Conservation (phyloP, 768 basidiomycete genomes). For the Hericium coralloides region DNA sequence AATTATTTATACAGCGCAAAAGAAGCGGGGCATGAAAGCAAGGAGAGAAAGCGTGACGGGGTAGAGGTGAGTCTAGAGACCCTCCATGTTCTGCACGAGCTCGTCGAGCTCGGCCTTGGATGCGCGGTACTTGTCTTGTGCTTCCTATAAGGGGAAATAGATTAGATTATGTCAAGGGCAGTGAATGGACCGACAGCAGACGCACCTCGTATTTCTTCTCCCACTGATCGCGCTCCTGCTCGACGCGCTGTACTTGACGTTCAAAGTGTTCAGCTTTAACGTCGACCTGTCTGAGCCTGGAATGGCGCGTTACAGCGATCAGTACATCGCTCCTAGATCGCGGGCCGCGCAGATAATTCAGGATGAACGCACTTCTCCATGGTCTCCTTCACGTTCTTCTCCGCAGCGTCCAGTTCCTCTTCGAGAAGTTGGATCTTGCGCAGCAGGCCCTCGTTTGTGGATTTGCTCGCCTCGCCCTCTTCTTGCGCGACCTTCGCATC, state of each 20-base stretch:
- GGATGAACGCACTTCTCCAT: constrained; percentile 79
- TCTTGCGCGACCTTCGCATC: constrained; percentile 55
- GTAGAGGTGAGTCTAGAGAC: constrained; percentile 1
- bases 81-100: constrained; percentile 65
- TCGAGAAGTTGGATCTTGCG: constrained; percentile 90
- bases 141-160: constrained; percentile 42
- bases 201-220: constrained; percentile 92
- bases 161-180: constrained; percentile 3
- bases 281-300: constrained; percentile 89
- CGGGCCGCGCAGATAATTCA: neutral
- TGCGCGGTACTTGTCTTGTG: constrained; percentile 54
- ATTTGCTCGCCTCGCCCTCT: constrained; percentile 64
- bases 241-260: constrained; percentile 75
- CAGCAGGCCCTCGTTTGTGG: constrained; percentile 59
- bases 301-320: constrained; percentile 3
- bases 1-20: neutral
- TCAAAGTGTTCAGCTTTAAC: constrained; percentile 99
- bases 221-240: constrained; percentile 88
- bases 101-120: constrained; percentile 82
- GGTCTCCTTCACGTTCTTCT: constrained; percentile 95
- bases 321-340: constrained; percentile 1
- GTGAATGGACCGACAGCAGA: constrained; percentile 3
- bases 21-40: neutral
- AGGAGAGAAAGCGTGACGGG: neutral
- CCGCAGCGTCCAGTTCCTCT: constrained; percentile 90